Evolutionary conservation across 768 basidiomycete species (phyloP), one percentile per base, ranked within the genome.

Genomic region (Wakefieldia striispora): DNA sequence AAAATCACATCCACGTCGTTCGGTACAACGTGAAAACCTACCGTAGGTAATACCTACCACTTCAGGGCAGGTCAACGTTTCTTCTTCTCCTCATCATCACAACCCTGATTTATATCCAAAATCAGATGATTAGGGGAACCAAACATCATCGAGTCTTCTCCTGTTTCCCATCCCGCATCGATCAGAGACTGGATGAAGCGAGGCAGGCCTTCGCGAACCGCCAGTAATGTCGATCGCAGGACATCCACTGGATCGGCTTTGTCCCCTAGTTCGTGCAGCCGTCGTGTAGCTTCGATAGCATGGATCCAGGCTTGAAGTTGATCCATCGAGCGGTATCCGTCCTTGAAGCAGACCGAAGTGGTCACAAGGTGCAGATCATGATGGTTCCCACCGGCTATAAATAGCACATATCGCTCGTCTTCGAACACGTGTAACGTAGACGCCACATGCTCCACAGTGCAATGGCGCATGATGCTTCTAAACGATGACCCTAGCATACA

Each of bases 241-340:
- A 58, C 23, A n/a, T 55, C 45, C 12, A 11, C 50, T 14, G 33
- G 40, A 44, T 50, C 45, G 16, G 20, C 35, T 16, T 35, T 12
- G 4, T 40, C 46, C 23, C 43, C 50, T n/a, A 1, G 17, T 31
- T 48, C 24, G 13, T 5, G 19, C 17, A 59, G 16, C 17, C 6
- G 40, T 42, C 53, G 50, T 6, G 62, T 39, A 3, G 54, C 56
- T 41, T 66, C 64, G 12, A 55, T 47, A 7, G 51, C 55, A 31
- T 66, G 60, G 44, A 67, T 47, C 83, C 84, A 86, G 3, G 79
- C 82, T 48, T 76, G 76, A 34, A 83, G 70, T 50, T 80, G 77
- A 59, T 84, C 81, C 13, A 60, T 51, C 4, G 70, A 47, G 20
- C 62, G 59, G 47, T 81, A 76, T 6, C 75, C 75, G 24, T 79